Base-by-base conservation (phyloP, 2,329 filamentous ascomycete species). In the Gliomastix tumulicola region DNA sequence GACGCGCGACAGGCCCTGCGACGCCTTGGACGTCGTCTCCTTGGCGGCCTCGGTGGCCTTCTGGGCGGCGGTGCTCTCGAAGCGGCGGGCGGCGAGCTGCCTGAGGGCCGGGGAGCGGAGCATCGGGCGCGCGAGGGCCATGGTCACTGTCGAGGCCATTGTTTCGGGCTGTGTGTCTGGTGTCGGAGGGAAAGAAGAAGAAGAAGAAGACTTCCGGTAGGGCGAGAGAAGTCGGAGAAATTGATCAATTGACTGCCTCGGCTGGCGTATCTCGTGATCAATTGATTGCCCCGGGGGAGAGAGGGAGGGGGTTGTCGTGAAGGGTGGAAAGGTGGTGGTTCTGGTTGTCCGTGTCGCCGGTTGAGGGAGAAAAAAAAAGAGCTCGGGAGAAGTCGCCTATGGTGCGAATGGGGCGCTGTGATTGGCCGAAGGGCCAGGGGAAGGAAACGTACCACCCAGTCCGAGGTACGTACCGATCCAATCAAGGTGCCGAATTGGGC, bases 1-100 rank as follows among this genome's bases (percentile, higher is more conserved):
- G 53, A 92, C 89, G 57, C 81, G 80, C 51, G 84, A 87, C 38
- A 96, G 77, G 46, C 88, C 88, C 66, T 94, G 74, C 47, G 81
- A 75, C 41, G 88, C 88, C 74, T 88, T 88, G 52, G 70, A 55
- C 34, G 66, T 54, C 51, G 65, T 63, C 43, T 73, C 62, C 46
- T 65, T 57, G 44, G 63, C 60, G 54, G 66, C 68, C 39, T 47
- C 45, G 43, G 60, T 51, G 45, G 68, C 65, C 57, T 70, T 68
- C 42, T 61, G 43, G 44, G 71, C 51, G 42, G 71, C 58, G 45
- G 71, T 74, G 48, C 75, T 80, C 65, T 82, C 71, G 67, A 76
- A 75, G 54, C 78, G 74, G 52, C 71, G 71, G 57, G 66, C 61
- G 55, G 63, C 60, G 45, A 63, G 53, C 13, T 33, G 37, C 52